Evolutionary conservation across 257 asterid genomes (phyloP).

Genomic region (Petrea volubilis): DNA sequence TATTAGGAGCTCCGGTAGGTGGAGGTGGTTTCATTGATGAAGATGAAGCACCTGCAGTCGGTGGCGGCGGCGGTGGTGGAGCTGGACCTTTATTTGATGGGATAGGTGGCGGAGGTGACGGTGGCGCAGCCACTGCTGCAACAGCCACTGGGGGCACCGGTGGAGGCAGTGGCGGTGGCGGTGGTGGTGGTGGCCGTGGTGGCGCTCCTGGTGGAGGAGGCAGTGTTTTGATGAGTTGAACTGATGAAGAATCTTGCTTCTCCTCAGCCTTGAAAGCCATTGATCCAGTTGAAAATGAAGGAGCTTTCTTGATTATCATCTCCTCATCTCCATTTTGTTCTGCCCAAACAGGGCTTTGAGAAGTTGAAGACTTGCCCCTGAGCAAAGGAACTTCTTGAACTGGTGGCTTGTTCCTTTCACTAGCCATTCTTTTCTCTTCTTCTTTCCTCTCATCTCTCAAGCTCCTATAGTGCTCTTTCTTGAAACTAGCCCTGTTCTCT

Average conservation of each 20-base stretch:
- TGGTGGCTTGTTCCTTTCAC: slow-evolving; percentile 41
- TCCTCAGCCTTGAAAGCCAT: slow-evolving; percentile 34
- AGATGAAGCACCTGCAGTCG: slow-evolving; percentile 25
- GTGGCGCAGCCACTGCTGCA: slow-evolving; percentile 37
- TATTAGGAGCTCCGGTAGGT: slow-evolving; percentile 27
- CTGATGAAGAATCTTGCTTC: slow-evolving; percentile 37
- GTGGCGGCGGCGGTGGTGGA: slow-evolving; percentile 51
- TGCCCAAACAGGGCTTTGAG: slow-evolving; percentile 64
- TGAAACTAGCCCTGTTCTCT: slow-evolving; percentile 43
- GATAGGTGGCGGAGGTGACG: slow-evolving; percentile 52
- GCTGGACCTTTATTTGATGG: slow-evolving; percentile 29
- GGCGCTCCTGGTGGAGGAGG: slow-evolving; percentile 32
- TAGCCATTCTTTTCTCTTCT: slow-evolving; percentile 47
- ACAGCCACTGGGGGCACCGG: slow-evolving; percentile 5
- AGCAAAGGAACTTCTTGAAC: slow-evolving; percentile 65
- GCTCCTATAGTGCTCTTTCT: slow-evolving; percentile 43
- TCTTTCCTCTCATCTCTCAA: slow-evolving; percentile 42
- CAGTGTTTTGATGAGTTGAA: slow-evolving; percentile 19
- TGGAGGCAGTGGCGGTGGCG: slow-evolving; percentile 22
- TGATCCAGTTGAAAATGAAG: slow-evolving; percentile 9
- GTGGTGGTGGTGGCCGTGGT: slow-evolving; percentile 16
- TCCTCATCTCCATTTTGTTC: slow-evolving; percentile 27
- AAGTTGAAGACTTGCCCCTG: slow-evolving; percentile 71
- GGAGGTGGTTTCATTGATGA: slow-evolving; percentile 38
- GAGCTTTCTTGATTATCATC: slow-evolving; percentile 17